Percentiles rank a stretch among this genome's conserved stretches.
phyloP scores from a whole-genome alignment of 495 filamentous ascomycete genomes.

The Annulohypoxylon nitens region DNA sequence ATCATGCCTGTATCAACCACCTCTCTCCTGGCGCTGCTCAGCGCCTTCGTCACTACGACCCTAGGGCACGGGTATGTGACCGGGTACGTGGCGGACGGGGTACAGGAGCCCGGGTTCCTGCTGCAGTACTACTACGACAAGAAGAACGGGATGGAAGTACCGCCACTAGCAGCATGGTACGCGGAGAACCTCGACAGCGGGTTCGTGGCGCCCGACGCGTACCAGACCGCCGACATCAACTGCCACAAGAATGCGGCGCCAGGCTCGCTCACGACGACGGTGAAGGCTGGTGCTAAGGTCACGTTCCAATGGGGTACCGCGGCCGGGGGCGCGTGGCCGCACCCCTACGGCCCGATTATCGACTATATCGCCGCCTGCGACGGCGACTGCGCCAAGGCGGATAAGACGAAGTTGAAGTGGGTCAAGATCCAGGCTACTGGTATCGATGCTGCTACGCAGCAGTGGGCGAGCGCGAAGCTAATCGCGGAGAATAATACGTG shows the following conservation, averaged over 20 bases:
- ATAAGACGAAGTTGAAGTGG: constrained; percentile 56
- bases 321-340: constrained; percentile 44
- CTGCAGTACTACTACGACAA: constrained; percentile 51
- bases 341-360: constrained; percentile 51
- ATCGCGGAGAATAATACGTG: constrained; percentile 70
- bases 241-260: constrained; percentile 56
- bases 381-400: constrained; percentile 51
- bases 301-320: constrained; percentile 48
- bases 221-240: constrained; percentile 51
- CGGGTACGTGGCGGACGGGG: constrained; percentile 46
- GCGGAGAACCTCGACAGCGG: constrained; percentile 54
- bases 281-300: constrained; percentile 49
- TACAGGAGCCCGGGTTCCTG: constrained; percentile 48
- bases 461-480: constrained; percentile 51
- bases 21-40: constrained; percentile 47
- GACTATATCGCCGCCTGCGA: constrained; percentile 54
- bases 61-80: constrained; percentile 52
- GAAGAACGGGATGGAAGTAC: constrained; percentile 44
- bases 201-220: constrained; percentile 50
- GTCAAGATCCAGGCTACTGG: constrained; percentile 58
- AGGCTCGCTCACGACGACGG: constrained; percentile 49
- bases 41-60: constrained; percentile 51
- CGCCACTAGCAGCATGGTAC: constrained; percentile 48
- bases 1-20: constrained; percentile 43
- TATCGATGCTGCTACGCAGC: constrained; percentile 38